Evolutionary conservation across 495 filamentous ascomycete species (phyloP), one percentile per base, ranked within the genome.

Genomic region (Penicillium cataractarum): DNA sequence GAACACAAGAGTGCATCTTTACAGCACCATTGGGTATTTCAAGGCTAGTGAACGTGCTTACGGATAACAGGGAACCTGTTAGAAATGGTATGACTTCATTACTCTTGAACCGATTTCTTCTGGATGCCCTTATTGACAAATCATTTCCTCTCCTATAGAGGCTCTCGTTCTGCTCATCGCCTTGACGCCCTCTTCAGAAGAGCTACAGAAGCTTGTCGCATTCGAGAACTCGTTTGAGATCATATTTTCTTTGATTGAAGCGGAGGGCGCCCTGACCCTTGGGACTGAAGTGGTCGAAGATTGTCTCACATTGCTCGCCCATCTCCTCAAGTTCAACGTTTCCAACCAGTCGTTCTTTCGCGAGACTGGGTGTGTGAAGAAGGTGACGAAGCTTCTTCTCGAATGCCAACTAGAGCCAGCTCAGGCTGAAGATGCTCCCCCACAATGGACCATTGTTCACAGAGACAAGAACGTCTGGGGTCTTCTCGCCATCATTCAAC

Each of bases 1-100:
- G 95, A 68, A 95, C 94, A n/a, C 94, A 98, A 75, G 92, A 97
- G 82, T 97, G 92, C 74, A 87, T 98, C 35, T 87, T 95, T 52
- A 90, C 87, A 21, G 92, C 95, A 6, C 92, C 92, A 37, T 77
- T 97, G 62, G 95, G 93, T 40, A 94, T 96, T 31, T 90, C 92
- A 22, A 86, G 92, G 53, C 83, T 99, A 21, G 93, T 97, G 10
- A 87, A 86, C 55, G 84, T 88, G 1, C 82, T 99, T 37, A 90
- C 94, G 66, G 95, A 99, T 68, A 84, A 80, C 40, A 85, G 93
- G 65, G 95, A 99, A 67, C 93, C 92, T 19, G 85, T 98, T 50
- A 89, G 95, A 42, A 94, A 96, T 75, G 93, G 87, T 89, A 88
- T 64, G 85, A 1, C 29, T 7, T 1, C 15, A 22, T 49, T 48